phyloP scores from a whole-genome alignment of 2,329 filamentous ascomycete genomes.

The Aspergillus versicolor region DNA sequence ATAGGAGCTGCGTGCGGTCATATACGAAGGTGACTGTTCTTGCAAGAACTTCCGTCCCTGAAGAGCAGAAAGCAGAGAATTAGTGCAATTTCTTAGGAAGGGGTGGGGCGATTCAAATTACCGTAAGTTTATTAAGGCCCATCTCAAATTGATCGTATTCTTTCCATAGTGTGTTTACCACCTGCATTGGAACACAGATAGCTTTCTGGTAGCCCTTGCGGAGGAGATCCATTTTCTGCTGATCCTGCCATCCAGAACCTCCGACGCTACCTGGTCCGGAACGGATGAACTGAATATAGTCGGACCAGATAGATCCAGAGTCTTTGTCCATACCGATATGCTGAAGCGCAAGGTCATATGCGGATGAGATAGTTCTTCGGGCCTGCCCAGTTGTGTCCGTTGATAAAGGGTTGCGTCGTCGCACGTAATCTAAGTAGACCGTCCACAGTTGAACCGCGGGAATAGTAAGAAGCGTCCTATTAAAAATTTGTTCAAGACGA shows the following conservation, averaged over 20 bases:
- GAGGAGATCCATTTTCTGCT: conserved; percentile 94
- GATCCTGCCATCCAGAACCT: conserved; percentile 88
- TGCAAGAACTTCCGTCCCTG: conserved; percentile 92
- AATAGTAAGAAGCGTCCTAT: conserved; percentile 72
- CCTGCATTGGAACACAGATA: conserved; percentile 80
- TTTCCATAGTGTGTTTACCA: conserved; percentile 85
- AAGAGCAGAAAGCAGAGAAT: conserved; percentile 1
- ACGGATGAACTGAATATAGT: conserved; percentile 92
- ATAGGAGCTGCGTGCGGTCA: conserved; percentile 90
- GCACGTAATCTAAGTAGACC: conserved; percentile 91
- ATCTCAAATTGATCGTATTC: conserved; percentile 98
- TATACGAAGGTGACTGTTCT: conserved; percentile 88
- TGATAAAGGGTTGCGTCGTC: conserved; percentile 82
- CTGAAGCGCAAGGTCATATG: conserved; percentile 89
- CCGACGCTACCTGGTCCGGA: conserved; percentile 82
- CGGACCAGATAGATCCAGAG: conserved; percentile 84
- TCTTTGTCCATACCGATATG: conserved; percentile 90
- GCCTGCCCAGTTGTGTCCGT: conserved; percentile 74
- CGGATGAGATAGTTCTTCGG: conserved; percentile 75
- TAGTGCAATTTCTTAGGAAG: conserved; percentile 2
- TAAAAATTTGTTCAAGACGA: conserved; percentile 80
- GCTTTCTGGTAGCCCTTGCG: conserved; percentile 91
- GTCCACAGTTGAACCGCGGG: conserved; percentile 88
- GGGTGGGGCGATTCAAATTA: conserved; percentile 38
- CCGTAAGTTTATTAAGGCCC: conserved; percentile 86